Conservation (phyloP, 345 rosid genomes). For the Stellera chamaejasme region DNA sequence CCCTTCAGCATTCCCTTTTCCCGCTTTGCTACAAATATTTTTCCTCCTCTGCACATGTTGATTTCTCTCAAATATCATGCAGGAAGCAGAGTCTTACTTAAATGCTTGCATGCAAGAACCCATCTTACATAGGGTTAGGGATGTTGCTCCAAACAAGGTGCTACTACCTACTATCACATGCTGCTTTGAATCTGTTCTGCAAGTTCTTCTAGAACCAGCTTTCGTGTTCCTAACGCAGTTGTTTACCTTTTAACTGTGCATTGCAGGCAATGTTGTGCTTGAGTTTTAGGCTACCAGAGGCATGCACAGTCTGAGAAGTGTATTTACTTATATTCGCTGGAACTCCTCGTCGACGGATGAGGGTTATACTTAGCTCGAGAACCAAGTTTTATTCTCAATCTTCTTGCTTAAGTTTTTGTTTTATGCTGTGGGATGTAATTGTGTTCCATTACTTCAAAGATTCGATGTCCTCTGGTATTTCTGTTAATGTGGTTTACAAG, state of each 20-base stretch:
- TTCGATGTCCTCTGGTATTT: no score
- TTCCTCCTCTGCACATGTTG: not conserved
- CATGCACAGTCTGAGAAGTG: constrained; percentile 20
- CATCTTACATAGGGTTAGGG: constrained; percentile 76
- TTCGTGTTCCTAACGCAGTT: not conserved
- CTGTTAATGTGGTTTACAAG: no score
- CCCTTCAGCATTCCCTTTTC: not conserved
- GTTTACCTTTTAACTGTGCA: not conserved
- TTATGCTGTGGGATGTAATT: no score
- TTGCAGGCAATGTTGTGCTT: constrained; percentile 94
- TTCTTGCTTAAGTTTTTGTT: no score
- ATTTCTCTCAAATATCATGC: constrained; percentile 12
- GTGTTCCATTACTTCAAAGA: no score
- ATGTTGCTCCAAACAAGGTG: constrained; percentile 99
- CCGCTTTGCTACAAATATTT: no score
- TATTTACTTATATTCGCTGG: no score
- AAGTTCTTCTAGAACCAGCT: no score
- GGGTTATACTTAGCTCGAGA: no score
- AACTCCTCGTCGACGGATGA: no score
- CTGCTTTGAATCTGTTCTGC: not conserved
- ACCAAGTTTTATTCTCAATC: no score
- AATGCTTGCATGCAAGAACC: constrained; percentile 48
- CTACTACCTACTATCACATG: not conserved
- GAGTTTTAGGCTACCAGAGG: constrained; percentile 84
- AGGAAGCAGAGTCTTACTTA: constrained; percentile 75